Evolutionary conservation across 441 rosid genomes (phyloP).

Genomic region (Arabidopsis hybrid): DNA sequence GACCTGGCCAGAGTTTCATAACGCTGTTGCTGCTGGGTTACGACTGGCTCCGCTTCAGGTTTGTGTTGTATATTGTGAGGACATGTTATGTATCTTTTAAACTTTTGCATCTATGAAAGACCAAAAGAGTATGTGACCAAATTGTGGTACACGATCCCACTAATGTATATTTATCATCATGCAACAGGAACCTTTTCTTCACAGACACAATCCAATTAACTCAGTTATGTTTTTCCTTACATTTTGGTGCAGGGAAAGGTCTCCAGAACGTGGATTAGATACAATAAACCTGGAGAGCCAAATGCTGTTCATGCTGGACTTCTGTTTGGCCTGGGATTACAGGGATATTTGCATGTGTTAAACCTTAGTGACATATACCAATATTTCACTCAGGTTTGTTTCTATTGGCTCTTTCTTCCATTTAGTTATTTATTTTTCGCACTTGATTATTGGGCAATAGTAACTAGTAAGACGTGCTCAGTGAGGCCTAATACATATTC

Average conservation of each 20-base stretch:
- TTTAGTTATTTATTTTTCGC: constrained; percentile 18
- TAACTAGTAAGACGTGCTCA: constrained; percentile 5
- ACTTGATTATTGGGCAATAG: constrained; percentile 3
- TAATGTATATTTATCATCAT: constrained; percentile 20
- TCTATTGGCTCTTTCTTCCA: constrained; percentile 28
- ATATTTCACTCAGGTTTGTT: constrained; percentile 82
- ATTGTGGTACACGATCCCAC: constrained; percentile 23
- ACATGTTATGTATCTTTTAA: constrained; percentile 5
- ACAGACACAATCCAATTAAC: constrained; percentile 7
- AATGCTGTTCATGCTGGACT: constrained; percentile 95
- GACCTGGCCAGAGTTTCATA: constrained; percentile 99
- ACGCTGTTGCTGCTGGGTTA: constrained; percentile 99
- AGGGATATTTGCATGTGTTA: constrained; percentile 89
- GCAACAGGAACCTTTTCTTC: constrained; percentile 25
- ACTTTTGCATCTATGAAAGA: constrained; percentile 19
- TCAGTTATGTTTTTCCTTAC: constrained; percentile 30
- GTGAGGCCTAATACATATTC: constrained; percentile 11
- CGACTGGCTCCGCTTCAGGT: constrained; percentile 98
- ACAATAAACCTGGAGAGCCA: constrained; percentile 95
- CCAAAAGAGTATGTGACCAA: constrained; percentile 9
- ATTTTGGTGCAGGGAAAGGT: constrained; percentile 82
- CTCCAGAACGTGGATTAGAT: constrained; percentile 95
- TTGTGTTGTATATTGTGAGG: constrained; percentile 40
- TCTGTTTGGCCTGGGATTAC: constrained; percentile 93
- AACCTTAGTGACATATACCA: constrained; percentile 83